Evolutionary conservation across 805 yeast species (phyloP).

Genomic region (Candida ipomoeae): DNA sequence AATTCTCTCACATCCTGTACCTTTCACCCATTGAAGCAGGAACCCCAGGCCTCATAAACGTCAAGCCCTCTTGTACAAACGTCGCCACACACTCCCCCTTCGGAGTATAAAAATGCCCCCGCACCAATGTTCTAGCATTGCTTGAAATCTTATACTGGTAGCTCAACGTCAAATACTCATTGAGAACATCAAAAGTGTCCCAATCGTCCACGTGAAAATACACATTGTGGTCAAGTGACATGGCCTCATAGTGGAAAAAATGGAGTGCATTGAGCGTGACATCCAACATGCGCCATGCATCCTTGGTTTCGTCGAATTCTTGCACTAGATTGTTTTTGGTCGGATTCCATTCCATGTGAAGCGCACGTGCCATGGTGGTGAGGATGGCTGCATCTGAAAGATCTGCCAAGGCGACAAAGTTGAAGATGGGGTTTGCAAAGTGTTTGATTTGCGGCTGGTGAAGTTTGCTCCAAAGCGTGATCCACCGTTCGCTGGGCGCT

Average conservation of each 20-base stretch:
- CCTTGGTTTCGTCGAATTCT: constrained; percentile 30
- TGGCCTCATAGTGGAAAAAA: constrained; percentile 40
- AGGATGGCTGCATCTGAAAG: constrained; percentile 37
- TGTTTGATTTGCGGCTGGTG: constrained; percentile 19
- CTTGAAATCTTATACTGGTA: constrained; percentile 34
- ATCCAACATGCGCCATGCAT: constrained; percentile 25
- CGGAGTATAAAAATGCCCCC: constrained; percentile 34
- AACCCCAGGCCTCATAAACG: constrained; percentile 28
- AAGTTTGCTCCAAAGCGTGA: constrained; percentile 38
- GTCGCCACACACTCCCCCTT: constrained; percentile 35
- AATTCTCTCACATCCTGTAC: constrained; percentile 1
- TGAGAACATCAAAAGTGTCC: constrained; percentile 25
- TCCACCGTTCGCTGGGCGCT: constrained; percentile 36
- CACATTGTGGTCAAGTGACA: constrained; percentile 43
- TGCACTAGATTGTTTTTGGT: constrained; percentile 27
- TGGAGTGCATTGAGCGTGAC: constrained; percentile 15
- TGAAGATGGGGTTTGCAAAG: constrained; percentile 25
- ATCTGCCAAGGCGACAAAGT: constrained; percentile 35
- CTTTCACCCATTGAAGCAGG: constrained; percentile 6
- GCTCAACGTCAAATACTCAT: constrained; percentile 35
- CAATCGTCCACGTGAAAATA: constrained; percentile 34
- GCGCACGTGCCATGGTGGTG: constrained; percentile 39
- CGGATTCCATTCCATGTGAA: constrained; percentile 42
- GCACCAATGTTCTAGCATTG: constrained; percentile 34
- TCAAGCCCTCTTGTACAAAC: constrained; percentile 40